Base-by-base conservation (phyloP, 495 filamentous ascomycete species). In the Hypoxylon crocopeplum region DNA sequence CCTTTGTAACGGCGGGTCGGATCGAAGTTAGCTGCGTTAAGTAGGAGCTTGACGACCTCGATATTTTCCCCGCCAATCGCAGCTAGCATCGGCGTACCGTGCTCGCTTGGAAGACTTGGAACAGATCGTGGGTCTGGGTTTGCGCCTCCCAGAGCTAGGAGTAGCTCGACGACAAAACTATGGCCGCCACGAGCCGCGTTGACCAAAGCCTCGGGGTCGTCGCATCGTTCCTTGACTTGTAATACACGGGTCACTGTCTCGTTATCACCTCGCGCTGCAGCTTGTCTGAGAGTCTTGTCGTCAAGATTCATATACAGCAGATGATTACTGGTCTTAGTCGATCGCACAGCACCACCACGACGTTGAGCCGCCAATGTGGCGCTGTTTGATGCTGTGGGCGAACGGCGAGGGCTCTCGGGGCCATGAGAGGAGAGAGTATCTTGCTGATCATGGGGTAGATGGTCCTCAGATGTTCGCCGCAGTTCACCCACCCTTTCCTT, bases 181-280 rank as follows among this genome's bases (percentile, higher is more conserved):
- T 98, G 93, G 1, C 93, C 93, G 37, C 92, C 94, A 65, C 88
- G 87, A n/a, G 93, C 92, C 6, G 94, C 95, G 47, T 89, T 90
- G 42, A 95, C 88, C 64, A 96, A 83, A 36, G 90, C 89, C 39
- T 91, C 91, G 3, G 89, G 84, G 69, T 97, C 92, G 15, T 91
- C 77, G 39, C 77, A 79, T 17, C 68, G 70, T 21, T 81, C 89
- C 57, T 88, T 85, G 34, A 92, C 88, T 67, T 90, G 89, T 34
- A 96, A 75, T 47, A 96, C 89, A 61, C 87, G 86, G 21, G 83
- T 86, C 39, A 94, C 91, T 11, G 87, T 89, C 44, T 83, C 84
- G 40, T 88, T 82, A 58, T 98, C 93, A 27, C 93, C 93, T 65
- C 88, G 89, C 11, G 84, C 86, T 20, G 93, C 91, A 49, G 90